Conservation (phyloP, 495 filamentous ascomycete genomes). For the Symbiotaphrina buchneri region DNA sequence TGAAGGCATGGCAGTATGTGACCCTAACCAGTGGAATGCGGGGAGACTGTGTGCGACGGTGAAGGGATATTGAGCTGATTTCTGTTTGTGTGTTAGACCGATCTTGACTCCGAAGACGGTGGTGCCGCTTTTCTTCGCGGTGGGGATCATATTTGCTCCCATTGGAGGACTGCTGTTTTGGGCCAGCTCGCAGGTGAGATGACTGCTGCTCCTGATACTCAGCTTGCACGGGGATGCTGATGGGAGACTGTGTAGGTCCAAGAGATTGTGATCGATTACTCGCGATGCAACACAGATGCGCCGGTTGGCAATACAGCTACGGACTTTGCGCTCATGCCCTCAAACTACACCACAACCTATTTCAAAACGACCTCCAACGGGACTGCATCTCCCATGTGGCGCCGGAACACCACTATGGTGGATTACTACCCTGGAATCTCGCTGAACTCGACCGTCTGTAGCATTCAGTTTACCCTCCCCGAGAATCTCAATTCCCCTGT, state of each 20-base stretch:
- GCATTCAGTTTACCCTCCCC: constrained; percentile 53
- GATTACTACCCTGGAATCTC: constrained; percentile 6
- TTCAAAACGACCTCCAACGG: constrained; percentile 30
- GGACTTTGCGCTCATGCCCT: constrained; percentile 20
- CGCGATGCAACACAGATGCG: constrained; percentile 36
- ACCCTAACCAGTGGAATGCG: constrained; percentile 2
- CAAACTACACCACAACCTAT: constrained; percentile 29
- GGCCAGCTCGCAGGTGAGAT: constrained; percentile 46
- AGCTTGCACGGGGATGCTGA: neutral
- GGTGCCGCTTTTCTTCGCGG: constrained; percentile 67
- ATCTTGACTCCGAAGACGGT: constrained; percentile 89
- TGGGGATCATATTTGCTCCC: constrained; percentile 72
- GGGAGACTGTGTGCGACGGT: constrained; percentile 2
- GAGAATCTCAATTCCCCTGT: constrained; percentile 59
- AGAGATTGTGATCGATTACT: constrained; percentile 80
- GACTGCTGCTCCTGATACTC: neutral
- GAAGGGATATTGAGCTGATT: constrained; percentile 3
- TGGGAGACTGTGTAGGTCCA: constrained; percentile 36
- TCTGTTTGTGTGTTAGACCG: constrained; percentile 26
- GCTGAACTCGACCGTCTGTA: constrained; percentile 24
- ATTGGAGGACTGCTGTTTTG: constrained; percentile 69
- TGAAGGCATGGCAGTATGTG: constrained; percentile 86
- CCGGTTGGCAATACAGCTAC: constrained; percentile 13
- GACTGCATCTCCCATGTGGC: constrained; percentile 17
- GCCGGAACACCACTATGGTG: constrained; percentile 9